Evolutionary conservation across 2,329 filamentous ascomycete species (phyloP).

Genomic region (Hymenoscyphus fraxineus): DNA sequence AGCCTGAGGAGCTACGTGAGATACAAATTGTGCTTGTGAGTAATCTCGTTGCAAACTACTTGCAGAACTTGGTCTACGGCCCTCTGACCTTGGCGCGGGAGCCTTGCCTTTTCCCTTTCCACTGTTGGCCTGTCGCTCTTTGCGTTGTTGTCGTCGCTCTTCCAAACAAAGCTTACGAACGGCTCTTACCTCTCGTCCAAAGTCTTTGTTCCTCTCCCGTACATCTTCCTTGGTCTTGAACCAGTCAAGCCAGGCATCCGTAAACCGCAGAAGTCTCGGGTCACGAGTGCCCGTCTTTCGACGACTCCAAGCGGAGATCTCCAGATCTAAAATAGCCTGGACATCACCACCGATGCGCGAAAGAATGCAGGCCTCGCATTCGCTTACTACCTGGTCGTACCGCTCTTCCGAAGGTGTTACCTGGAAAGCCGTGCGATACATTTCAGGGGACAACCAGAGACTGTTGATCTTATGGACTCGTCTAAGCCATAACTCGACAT

Average conservation of each 20-base stretch:
- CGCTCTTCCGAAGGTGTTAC: slow-evolving; percentile 28
- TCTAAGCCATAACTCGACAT: slow-evolving; percentile 11
- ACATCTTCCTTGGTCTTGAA: background rate
- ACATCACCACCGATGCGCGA: slow-evolving; percentile 44
- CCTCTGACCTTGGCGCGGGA: background rate
- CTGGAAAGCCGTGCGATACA: slow-evolving; percentile 38
- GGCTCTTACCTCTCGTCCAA: slow-evolving; percentile 6
- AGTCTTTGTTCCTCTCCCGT: background rate
- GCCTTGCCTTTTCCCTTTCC: background rate
- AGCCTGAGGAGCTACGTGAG: background rate
- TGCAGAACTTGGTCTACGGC: background rate
- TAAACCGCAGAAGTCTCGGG: background rate
- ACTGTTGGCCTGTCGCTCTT: background rate
- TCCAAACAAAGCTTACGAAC: background rate
- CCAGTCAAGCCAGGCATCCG: background rate
- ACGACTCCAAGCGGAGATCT: slow-evolving; percentile 39
- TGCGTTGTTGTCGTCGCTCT: background rate
- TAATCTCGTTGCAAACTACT: background rate
- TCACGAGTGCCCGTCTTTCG: background rate
- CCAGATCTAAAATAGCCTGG: slow-evolving; percentile 42
- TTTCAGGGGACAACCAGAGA: slow-evolving; percentile 35
- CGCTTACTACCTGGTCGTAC: slow-evolving; percentile 32
- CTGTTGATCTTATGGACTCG: slow-evolving; percentile 21
- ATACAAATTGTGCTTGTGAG: background rate
- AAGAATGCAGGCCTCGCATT: slow-evolving; percentile 52